phyloP scores from a whole-genome alignment of 2,329 filamentous ascomycete genomes.

The Penicillium sp. region DNA sequence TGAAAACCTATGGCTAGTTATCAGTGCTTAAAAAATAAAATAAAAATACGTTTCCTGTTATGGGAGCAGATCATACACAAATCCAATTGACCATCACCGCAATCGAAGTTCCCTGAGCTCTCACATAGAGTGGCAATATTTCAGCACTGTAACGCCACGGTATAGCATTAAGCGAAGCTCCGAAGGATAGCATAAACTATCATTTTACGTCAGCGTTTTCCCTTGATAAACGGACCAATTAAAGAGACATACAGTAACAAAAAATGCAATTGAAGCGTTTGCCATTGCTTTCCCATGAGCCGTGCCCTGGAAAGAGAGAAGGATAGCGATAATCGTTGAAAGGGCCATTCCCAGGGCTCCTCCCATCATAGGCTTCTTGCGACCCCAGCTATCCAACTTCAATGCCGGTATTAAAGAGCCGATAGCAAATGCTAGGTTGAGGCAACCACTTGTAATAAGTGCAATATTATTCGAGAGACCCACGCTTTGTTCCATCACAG shows the following conservation, averaged over 20 bases:
- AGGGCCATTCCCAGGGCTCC: constrained; percentile 32
- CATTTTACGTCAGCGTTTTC: neutral
- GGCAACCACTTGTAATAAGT: constrained; percentile 20
- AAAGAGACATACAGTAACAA: constrained; percentile 36
- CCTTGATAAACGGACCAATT: too few species aligned
- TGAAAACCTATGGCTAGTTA: constrained; percentile 45
- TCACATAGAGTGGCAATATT: constrained; percentile 48
- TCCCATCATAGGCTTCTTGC: constrained; percentile 35
- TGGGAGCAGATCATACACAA: constrained; percentile 34
- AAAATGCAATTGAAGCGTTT: constrained; percentile 47
- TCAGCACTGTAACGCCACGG: constrained; percentile 52
- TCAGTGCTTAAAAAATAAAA: too few species aligned
- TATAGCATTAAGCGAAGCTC: constrained; percentile 45
- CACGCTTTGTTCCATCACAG: constrained; percentile 46
- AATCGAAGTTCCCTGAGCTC: constrained; percentile 49
- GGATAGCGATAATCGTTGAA: constrained; percentile 38
- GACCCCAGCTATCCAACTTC: constrained; percentile 41
- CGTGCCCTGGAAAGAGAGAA: constrained; percentile 42
- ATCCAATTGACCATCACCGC: constrained; percentile 50
- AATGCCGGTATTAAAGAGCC: constrained; percentile 46
- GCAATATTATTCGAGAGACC: constrained; percentile 42
- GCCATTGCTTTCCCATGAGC: constrained; percentile 37
- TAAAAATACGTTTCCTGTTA: too few species aligned
- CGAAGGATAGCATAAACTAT: constrained; percentile 41
- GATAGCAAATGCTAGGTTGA: constrained; percentile 38